A percentile compares a stretch with the other conserved stretches of the same genome.
Evolutionary conservation across 2,329 filamentous ascomycete species (phyloP).

Genomic region (Ophiostoma triangulosporum): DNA sequence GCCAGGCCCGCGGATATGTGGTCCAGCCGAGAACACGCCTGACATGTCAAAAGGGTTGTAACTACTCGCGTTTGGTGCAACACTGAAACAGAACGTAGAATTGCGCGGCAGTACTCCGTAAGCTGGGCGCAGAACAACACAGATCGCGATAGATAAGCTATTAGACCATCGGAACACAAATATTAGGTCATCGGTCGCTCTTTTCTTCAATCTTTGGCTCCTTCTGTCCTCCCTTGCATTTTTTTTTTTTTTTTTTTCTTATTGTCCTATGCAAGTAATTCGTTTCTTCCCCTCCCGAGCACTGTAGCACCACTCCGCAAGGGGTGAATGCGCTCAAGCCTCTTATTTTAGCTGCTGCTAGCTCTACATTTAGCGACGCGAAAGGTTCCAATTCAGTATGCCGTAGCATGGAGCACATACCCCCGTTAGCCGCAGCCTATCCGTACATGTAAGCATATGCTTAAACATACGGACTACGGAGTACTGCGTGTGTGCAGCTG

Average conservation of each 20-base stretch:
- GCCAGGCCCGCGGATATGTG: background rate
- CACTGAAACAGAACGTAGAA: background rate
- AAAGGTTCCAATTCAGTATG: background rate
- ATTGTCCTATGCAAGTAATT: background rate
- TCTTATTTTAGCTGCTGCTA: background rate
- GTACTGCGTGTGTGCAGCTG: no score
- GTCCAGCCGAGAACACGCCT: background rate
- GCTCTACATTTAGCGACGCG: no score
- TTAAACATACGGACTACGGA: no score
- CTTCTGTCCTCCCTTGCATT: background rate
- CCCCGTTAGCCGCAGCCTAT: background rate
- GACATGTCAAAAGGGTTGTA: background rate
- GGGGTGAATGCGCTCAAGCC: slow-evolving; percentile 12
- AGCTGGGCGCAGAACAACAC: background rate
- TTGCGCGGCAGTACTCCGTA: background rate
- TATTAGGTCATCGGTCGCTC: background rate
- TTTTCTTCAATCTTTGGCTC: background rate
- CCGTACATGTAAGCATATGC: no score
- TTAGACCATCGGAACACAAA: background rate
- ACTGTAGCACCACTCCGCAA: slow-evolving; percentile 3
- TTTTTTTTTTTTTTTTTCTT: background rate
- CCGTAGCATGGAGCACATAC: slow-evolving; percentile 1
- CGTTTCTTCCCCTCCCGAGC: slow-evolving; percentile 1
- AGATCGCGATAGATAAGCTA: background rate
- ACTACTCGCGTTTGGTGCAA: background rate